phyloP scores from a whole-genome alignment of 2,329 filamentous ascomycete genomes.

The Rutstroemia sp. region DNA sequence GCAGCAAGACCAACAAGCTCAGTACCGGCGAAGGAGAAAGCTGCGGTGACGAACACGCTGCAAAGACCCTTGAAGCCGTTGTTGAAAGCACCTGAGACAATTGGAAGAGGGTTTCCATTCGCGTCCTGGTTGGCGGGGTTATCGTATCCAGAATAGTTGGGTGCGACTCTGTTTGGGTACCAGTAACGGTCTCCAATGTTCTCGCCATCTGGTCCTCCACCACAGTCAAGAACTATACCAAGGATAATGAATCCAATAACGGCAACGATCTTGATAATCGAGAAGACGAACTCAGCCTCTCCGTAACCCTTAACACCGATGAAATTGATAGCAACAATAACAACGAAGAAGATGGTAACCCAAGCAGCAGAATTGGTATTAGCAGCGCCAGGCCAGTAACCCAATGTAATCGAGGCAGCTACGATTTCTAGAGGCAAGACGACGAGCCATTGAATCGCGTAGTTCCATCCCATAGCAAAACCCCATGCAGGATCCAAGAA shows the following conservation, averaged over 20 bases:
- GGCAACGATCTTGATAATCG: constrained; percentile 70
- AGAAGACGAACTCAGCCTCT: constrained; percentile 82
- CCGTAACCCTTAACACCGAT: constrained; percentile 85
- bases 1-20: constrained; percentile 46
- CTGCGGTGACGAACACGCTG: constrained; percentile 44
- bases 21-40: constrained; percentile 45
- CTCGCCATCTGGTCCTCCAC: constrained; percentile 45
- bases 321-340: constrained; percentile 75
- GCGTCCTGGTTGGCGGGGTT: constrained; percentile 4
- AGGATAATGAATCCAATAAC: constrained; percentile 59
- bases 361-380: constrained; percentile 54
- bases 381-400: constrained; percentile 57
- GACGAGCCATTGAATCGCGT: constrained; percentile 79
- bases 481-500: constrained; percentile 92
- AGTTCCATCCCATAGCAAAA: constrained; percentile 87
- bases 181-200: constrained; percentile 57
- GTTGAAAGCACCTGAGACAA: constrained; percentile 32
- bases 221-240: constrained; percentile 51
- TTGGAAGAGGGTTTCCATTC: constrained; percentile 7
- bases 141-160: constrained; percentile 35
- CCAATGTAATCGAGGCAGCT: constrained; percentile 73
- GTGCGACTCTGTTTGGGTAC: constrained; percentile 40
- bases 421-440: constrained; percentile 80
- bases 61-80: constrained; percentile 44
- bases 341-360: constrained; percentile 70